phyloP scores from a whole-genome alignment of 2,329 filamentous ascomycete genomes.

The Onygenales sp. region DNA sequence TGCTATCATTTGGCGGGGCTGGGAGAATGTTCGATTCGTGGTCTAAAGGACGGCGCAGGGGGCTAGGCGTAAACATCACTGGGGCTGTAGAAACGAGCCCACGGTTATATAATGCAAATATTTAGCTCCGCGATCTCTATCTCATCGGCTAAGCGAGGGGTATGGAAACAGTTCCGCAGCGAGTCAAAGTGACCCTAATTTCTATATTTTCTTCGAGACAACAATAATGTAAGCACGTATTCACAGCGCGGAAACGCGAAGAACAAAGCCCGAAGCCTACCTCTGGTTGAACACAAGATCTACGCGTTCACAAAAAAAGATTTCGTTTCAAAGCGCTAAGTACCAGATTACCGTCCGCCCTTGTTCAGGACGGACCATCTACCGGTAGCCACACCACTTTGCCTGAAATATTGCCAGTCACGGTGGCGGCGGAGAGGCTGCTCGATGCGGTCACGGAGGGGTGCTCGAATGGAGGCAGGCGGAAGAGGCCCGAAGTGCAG shows the following conservation, averaged over 20 bases:
- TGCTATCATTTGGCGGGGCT: background rate
- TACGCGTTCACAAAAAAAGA: slow-evolving; percentile 4
- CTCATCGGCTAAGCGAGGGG: background rate
- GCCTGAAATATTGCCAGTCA: slow-evolving; percentile 15
- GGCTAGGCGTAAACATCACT: slow-evolving; percentile 5
- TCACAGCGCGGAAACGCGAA: background rate
- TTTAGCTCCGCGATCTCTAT: background rate
- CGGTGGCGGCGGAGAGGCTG: slow-evolving; percentile 8
- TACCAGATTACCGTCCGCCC: slow-evolving; percentile 41
- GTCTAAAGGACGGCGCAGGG: slow-evolving; percentile 3
- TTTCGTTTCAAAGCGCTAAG: slow-evolving; percentile 4
- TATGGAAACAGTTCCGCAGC: background rate
- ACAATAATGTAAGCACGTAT: background rate
- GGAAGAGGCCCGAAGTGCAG: slow-evolving; percentile 12
- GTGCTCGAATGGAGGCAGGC: slow-evolving; percentile 3
- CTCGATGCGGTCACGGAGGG: slow-evolving; percentile 9
- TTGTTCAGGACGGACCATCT: slow-evolving; percentile 42
- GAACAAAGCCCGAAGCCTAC: background rate
- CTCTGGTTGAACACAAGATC: background rate
- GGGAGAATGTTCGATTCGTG: slow-evolving; percentile 6
- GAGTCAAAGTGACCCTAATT: background rate
- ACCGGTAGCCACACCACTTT: slow-evolving; percentile 38
- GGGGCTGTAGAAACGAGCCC: background rate
- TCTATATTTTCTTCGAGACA: background rate
- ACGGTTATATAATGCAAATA: background rate